These are phyloP conservation scores for Vicia faba DNA, from an alignment of 306 rosid genomes.

Conservation along the genomic window DNA sequence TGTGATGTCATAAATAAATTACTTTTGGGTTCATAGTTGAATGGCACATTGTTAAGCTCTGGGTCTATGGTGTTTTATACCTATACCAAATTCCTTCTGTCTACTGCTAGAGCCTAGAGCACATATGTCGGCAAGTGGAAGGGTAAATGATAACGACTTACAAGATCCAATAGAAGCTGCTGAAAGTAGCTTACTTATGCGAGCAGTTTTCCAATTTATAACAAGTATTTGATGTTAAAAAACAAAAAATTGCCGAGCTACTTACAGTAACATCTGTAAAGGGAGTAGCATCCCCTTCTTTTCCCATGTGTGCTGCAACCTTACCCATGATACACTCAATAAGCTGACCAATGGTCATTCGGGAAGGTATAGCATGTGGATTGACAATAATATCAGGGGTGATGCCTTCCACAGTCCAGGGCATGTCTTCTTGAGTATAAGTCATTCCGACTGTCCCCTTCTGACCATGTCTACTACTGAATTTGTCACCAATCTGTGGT, in stretches of 20 bases:
- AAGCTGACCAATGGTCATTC: slow-evolving; percentile 96
- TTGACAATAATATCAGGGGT: slow-evolving; percentile 97
- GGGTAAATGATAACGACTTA: background rate
- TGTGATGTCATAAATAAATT: background rate
- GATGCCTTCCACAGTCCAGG: slow-evolving; percentile 99
- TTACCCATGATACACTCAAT: slow-evolving; percentile 99
- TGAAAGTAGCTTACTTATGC: slow-evolving; percentile 8
- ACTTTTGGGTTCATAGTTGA: background rate
- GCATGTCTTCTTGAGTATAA: slow-evolving; percentile 99
- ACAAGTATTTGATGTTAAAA: slow-evolving; percentile 4
- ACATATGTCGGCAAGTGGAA: background rate
- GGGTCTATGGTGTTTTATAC: background rate
- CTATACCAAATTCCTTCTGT: background rate
- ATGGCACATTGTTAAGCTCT: background rate
- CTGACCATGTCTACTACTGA: slow-evolving; percentile 98
- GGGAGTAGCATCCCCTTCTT: slow-evolving; percentile 98
- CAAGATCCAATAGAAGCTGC: slow-evolving; percentile 7
- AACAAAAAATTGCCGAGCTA: slow-evolving; percentile 26
- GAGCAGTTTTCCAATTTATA: slow-evolving; percentile 22
- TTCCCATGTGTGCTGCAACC: slow-evolving; percentile 99
- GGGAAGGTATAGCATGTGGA: slow-evolving; percentile 98
- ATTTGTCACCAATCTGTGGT: slow-evolving; percentile 98
- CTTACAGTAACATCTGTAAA: slow-evolving; percentile 97
- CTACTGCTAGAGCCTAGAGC: background rate
- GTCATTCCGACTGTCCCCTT: slow-evolving; percentile 99